Evolutionary conservation across 2,329 filamentous ascomycete genomes (phyloP), one percentile per base, ranked within the genome.

Genomic region (Monilinia laxa): DNA sequence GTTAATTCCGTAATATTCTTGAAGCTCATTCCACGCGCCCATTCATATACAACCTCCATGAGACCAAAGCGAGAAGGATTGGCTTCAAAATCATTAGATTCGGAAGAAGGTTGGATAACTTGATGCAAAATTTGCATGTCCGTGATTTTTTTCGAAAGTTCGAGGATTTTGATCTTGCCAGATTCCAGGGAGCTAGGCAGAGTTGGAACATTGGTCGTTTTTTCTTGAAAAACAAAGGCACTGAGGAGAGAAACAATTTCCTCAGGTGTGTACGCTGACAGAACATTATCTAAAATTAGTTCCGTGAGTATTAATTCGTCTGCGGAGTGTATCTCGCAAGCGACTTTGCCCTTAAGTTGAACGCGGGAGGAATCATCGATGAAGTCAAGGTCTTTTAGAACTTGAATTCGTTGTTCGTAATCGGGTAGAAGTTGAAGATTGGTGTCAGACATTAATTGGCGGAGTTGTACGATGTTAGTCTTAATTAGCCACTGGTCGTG

Each of bases 21-120:
- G 83, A 99, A 99, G 63, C 91, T 94, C 92, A 98, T 98, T 35
- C 95, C 95, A 60, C 92, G 84, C 12, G 95, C 95, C 95, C 95
- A 99, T 78, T 99, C 95, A 77, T 98, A 97, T 45, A 99, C 96
- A 0, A 99, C 95, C 78, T 99, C 95, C 77, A 97, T 93, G 66
- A 99, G 85, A 1, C 94, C 95, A 76, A 99, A 99, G 12, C 94
- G 86, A 14, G 52, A 45, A 2, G 93, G 92, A 65, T 89, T 85
- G 68, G 88, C 92, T 47, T 91, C 90, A 75, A 97, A 97, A 78
- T 98, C 94, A 74, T 96, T 97, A 67, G 89, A 90, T 76, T 97
- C 94, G 65, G 98, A 94, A 1, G 90, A 85, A 0, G 91, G 91
- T 67, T 96, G 86, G 67, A 98, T 94, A 40, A 99, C 94, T 79